phyloP scores from a whole-genome alignment of 192 early-diverging fungal genomes.

The Glomus cerebriforme region DNA sequence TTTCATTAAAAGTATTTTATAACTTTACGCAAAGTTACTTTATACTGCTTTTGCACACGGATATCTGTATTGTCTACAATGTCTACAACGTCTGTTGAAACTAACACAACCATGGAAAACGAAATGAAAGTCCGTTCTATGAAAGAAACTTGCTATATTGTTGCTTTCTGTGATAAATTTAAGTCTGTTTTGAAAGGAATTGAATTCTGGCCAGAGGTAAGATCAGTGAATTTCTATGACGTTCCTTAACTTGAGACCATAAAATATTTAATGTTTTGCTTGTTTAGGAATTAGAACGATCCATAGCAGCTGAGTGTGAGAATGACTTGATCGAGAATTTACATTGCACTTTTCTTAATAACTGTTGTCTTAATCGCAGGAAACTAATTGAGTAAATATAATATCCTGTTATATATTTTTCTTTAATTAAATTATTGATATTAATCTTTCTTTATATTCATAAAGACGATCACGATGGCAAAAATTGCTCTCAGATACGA shows the following conservation, averaged over 20 bases:
- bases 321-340: constrained; percentile 21
- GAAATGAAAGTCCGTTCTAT: not conserved
- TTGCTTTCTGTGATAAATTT: constrained; percentile 31
- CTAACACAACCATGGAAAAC: not conserved
- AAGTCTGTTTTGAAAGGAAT: constrained; percentile 2
- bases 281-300: constrained; percentile 22
- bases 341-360: constrained; percentile 22
- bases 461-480: constrained; percentile 18
- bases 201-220: constrained; percentile 32
- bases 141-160: constrained; percentile 9
- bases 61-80: not conserved
- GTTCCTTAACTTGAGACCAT: not conserved
- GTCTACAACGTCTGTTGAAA: not conserved
- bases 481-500: constrained; percentile 19
- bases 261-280: not conserved
- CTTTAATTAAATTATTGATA: not conserved
- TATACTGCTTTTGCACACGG: not conserved
- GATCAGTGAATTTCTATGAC: not conserved
- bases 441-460: not conserved
- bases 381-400: constrained; percentile 17
- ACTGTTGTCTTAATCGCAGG: constrained; percentile 13
- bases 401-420: not conserved
- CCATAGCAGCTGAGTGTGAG: not conserved
- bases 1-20: not conserved
- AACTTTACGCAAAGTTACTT: not conserved